Evolutionary conservation across 2,329 filamentous ascomycete species (phyloP), one percentile per base, ranked within the genome.

Genomic region (Penicillium sp.): DNA sequence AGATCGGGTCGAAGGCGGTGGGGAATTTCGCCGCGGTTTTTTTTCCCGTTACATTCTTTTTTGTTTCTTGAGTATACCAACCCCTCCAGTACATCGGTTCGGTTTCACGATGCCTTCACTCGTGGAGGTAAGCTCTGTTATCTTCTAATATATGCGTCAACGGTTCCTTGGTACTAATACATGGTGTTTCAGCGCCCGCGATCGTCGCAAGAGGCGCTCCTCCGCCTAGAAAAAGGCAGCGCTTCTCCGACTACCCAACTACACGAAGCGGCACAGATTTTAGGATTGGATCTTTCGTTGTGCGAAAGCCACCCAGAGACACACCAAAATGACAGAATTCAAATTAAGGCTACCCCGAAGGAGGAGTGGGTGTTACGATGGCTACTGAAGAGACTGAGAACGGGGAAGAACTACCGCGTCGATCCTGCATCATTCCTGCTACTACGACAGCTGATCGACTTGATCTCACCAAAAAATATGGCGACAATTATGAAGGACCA

Each of bases 401-500:
- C 74, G 48, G 71, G 66, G 48, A 70, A 72, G 62, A 74, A 67
- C 47, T 80, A 79, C 53, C 77, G 80, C 50, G 69, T 74, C 33
- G 76, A 78, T 43, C 61, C 71, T n/a, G 67, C 67, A 46, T 75
- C 78, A 29, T 87, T 84, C 67, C 66, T 77, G 80, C 80, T 85
- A 51, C 67, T 90, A 55, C 80, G 85, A 75, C 86, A 86, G 79
- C 78, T 91, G 1, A 79, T 89, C 53, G 86, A 87, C 65, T 81
- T 85, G n/a, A 84, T 93, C 19, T 88, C 90, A 0, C 77, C 86
- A 0, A 87, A 89, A 46, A 87, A 85, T 11, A 79, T 91, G 25
- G 89, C 90, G 9, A 86, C 87, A 57, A 86, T 89, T 4, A 80
- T 96, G 7, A 86, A 85, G 23, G 87, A 92, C 57, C 81, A 88